Evolutionary conservation across 495 filamentous ascomycete species (phyloP), one percentile per base, ranked within the genome.

Genomic region (Emericellopsis terricola): DNA sequence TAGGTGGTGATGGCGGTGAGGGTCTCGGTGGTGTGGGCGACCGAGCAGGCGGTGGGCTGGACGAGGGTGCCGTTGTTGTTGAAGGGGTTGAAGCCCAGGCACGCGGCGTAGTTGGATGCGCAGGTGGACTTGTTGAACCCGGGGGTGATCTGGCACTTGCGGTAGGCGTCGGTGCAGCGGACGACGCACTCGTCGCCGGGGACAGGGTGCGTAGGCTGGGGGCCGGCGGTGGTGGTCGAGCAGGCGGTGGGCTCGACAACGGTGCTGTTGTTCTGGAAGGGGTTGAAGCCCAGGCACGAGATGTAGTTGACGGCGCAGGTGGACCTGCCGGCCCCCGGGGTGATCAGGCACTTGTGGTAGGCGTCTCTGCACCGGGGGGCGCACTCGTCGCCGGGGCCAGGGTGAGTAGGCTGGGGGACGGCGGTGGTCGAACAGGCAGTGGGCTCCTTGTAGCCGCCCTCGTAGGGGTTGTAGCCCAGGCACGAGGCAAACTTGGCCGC

Each of bases 1-100:
- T 66, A 84, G 50, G 84, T 92, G 64, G 77, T 81, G 68, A 75
- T 77, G 28, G 70, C 62, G 32, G 78, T 83, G 47, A 86, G 71
- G 33, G 78, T 61, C 64, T 87, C 76, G 40, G 81, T 92, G 60
- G 69, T 71, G 60, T 69, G 73, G 47, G 40, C 41, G 18, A 49
- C 39, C 36, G 55, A 29, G 9, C 28, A 29, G n/a, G 28, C 28
- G n/a, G 28, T 29, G 9, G 28, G 28, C 3, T 3, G 3, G 9
- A 29, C 28, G 28, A 19, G 9, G n/a, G n/a, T n/a, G 16, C 4
- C 30, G 4, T 4, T 19, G n/a, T n/a, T n/a, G n/a, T n/a, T n/a
- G n/a, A n/a, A 32, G 30, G 30, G 30, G 16, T 32, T 32, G 16
- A 19, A 32, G 30, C 30, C 30, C 30, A 32, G 16, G 15, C 30